Percentiles rank a stretch among this genome's conserved stretches.
Conservation (phyloP, 495 filamentous ascomycete species). For the Podospora didyma region DNA sequence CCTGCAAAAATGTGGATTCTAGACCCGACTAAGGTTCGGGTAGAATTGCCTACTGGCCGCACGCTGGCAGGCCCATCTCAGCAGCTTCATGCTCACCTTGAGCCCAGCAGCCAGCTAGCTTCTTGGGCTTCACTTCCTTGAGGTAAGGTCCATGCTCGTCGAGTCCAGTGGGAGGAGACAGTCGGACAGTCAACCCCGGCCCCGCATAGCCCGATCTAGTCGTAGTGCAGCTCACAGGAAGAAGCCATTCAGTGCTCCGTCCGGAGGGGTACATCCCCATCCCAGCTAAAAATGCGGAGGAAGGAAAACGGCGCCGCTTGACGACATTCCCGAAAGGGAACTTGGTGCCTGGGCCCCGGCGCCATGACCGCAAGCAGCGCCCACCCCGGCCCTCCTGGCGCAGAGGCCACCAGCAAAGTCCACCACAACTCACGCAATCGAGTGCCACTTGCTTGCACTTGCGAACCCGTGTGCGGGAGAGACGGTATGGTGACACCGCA, state of each 20-base stretch:
- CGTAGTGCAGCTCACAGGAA: slow-evolving; percentile 17
- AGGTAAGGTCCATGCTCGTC: neutral
- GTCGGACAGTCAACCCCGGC: neutral
- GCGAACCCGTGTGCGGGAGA: slow-evolving; percentile 9
- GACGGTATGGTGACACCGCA: slow-evolving; percentile 23
- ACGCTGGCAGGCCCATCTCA: too few species aligned
- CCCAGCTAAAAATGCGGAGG: slow-evolving; percentile 25
- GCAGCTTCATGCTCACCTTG: too few species aligned
- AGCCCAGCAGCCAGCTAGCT: too few species aligned
- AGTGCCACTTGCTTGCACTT: slow-evolving; percentile 4
- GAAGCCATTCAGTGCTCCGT: slow-evolving; percentile 8
- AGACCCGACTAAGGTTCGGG: too few species aligned
- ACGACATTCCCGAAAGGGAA: slow-evolving; percentile 33
- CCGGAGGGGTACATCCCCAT: slow-evolving; percentile 1
- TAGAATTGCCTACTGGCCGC: too few species aligned
- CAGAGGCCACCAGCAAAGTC: slow-evolving; percentile 2
- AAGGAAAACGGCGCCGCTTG: slow-evolving; percentile 26
- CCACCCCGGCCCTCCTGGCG: neutral
- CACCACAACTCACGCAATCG: neutral
- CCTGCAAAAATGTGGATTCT: too few species aligned
- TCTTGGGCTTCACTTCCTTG: too few species aligned
- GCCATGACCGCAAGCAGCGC: slow-evolving; percentile 8
- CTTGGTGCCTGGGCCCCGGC: slow-evolving; percentile 21
- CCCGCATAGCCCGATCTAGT: slow-evolving; percentile 25
- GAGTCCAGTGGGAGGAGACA: neutral